phyloP scores from a whole-genome alignment of 768 basidiomycete species.

The Lentinus brumalis region DNA sequence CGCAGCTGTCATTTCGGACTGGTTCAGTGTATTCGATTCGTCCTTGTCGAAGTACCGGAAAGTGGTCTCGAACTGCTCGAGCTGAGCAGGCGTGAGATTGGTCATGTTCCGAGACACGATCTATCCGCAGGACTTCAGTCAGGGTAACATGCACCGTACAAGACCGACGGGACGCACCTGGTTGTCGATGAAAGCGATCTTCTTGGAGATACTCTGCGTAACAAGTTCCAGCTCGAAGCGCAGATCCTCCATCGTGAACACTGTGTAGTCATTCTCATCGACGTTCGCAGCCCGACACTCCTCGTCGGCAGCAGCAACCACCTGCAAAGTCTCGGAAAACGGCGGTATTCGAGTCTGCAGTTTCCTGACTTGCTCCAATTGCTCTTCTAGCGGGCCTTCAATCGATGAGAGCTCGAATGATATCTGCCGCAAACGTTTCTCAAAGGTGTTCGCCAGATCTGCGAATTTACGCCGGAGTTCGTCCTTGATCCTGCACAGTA shows the following conservation, averaged over 20 bases:
- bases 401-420: constrained; percentile 74
- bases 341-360: constrained; percentile 70
- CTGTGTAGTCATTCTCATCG: constrained; percentile 95
- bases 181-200: constrained; percentile 96
- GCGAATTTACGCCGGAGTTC: constrained; percentile 76
- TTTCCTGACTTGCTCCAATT: constrained; percentile 66
- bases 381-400: constrained; percentile 79
- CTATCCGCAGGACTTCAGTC: constrained; percentile 40
- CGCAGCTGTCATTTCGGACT: constrained; percentile 90
- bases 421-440: constrained; percentile 62
- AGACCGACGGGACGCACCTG: constrained; percentile 54
- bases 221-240: constrained; percentile 87
- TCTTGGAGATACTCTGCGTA: constrained; percentile 78
- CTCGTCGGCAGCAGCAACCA: constrained; percentile 63
- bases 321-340: constrained; percentile 56
- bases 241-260: constrained; percentile 86
- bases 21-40: constrained; percentile 82
- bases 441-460: constrained; percentile 74
- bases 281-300: constrained; percentile 87
- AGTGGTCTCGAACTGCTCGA: constrained; percentile 96
- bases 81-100: constrained; percentile 91
- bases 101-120: constrained; percentile 93
- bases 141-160: background rate
- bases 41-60: constrained; percentile 98
- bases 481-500: constrained; percentile 71